Conservation (phyloP, 148 eudicot species). For the Nepenthes gracilis region DNA sequence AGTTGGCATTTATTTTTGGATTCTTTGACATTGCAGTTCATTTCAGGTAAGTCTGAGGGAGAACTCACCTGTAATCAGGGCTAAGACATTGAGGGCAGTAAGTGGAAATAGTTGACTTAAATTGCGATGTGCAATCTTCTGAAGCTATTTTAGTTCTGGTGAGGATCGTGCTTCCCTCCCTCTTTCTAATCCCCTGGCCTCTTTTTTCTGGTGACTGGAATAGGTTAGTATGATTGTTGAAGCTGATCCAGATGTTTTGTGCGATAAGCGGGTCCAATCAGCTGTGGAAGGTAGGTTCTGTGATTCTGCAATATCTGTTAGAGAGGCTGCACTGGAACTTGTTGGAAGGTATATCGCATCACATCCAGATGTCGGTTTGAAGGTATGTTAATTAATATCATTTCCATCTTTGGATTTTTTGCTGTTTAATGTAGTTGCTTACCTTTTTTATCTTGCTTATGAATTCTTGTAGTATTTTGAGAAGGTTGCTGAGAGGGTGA, state of each 20-base stretch:
- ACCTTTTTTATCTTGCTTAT: slow-evolving; percentile 6
- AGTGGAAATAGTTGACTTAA: slow-evolving; percentile 18
- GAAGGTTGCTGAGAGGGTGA: slow-evolving; percentile 86
- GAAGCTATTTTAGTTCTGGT: background rate
- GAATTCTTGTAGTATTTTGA: slow-evolving; percentile 64
- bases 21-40: background rate
- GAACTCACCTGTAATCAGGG: slow-evolving; percentile 88
- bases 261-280: slow-evolving; percentile 71
- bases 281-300: slow-evolving; percentile 98
- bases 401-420: slow-evolving; percentile 5
- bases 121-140: background rate
- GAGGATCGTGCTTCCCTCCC: slow-evolving; percentile 1
- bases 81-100: slow-evolving; percentile 95
- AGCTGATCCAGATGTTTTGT: slow-evolving; percentile 96
- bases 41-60: slow-evolving; percentile 88
- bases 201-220: slow-evolving; percentile 12
- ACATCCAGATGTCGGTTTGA: slow-evolving; percentile 94
- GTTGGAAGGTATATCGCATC: slow-evolving; percentile 97
- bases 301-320: slow-evolving; percentile 86
- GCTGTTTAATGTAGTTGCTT: slow-evolving; percentile 1
- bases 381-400: slow-evolving; percentile 35
- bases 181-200: slow-evolving; percentile 2
- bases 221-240: slow-evolving; percentile 97
- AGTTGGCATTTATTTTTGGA: slow-evolving; percentile 3
- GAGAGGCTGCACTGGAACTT: slow-evolving; percentile 98